Percentiles rank a stretch among this genome's conserved stretches.
Conservation (phyloP, 2,329 filamentous ascomycete genomes). For the Chrysoporthe austroafricana region DNA sequence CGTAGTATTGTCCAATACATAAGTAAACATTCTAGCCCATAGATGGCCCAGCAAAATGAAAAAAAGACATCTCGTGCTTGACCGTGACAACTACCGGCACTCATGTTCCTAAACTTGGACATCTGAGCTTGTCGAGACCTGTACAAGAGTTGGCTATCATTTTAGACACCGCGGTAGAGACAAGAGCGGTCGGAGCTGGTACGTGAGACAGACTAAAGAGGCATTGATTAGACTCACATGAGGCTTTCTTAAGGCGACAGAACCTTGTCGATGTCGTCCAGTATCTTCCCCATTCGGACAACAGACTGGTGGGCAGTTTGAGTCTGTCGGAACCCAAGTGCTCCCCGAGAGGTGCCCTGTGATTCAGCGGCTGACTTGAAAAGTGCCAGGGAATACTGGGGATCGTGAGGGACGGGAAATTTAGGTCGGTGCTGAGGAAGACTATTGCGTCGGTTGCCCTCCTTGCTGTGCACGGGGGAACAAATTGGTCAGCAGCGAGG, state of each 20-base stretch:
- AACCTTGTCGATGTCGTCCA: constrained; percentile 12
- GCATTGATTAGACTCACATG: not conserved
- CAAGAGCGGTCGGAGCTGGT: not conserved
- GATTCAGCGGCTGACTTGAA: not conserved
- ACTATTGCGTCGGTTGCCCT: not conserved
- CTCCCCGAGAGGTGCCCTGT: constrained; percentile 2
- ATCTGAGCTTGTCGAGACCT: not conserved
- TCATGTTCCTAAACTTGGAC: not conserved
- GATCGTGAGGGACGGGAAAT: constrained; percentile 14
- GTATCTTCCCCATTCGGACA: constrained; percentile 17
- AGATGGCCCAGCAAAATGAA: not conserved
- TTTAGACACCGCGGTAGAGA: not conserved
- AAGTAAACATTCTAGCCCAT: not conserved
- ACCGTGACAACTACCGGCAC: not conserved
- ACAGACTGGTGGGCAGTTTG: constrained; percentile 8
- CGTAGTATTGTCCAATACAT: not conserved
- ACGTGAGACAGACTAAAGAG: not conserved
- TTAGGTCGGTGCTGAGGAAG: not conserved
- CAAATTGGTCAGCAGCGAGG: constrained; percentile 1
- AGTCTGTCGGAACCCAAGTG: constrained; percentile 17
- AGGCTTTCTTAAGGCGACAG: not conserved
- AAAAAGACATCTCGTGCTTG: not conserved
- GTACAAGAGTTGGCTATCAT: not conserved
- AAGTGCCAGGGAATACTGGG: constrained; percentile 13
- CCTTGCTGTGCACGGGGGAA: not conserved